Conservation (phyloP, 495 filamentous ascomycete genomes). For the Pyrenula aspistea region DNA sequence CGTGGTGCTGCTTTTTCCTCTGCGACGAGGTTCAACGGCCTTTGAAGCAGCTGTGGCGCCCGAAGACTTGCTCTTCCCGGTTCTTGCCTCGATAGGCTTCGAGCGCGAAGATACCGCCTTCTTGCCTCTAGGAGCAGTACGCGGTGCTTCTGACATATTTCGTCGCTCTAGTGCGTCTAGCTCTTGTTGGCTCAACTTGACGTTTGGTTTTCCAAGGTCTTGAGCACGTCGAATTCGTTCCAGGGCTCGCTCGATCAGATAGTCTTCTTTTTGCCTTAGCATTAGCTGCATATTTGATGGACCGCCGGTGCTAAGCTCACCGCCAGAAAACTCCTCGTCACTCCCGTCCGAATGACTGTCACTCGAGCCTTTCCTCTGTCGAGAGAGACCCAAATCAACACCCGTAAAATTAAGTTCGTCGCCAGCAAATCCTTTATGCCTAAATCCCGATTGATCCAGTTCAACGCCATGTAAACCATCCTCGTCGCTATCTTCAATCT, state of each 20-base stretch:
- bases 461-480: slow-evolving; percentile 47
- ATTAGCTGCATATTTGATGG: slow-evolving; percentile 30
- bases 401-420: slow-evolving; percentile 54
- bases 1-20: slow-evolving; percentile 6
- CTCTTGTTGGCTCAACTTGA: slow-evolving; percentile 62
- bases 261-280: slow-evolving; percentile 56
- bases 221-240: slow-evolving; percentile 66
- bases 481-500: slow-evolving; percentile 52
- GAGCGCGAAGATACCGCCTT: slow-evolving; percentile 8
- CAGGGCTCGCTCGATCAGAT: slow-evolving; percentile 59
- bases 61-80: slow-evolving; percentile 5
- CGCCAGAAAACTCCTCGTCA: slow-evolving; percentile 42
- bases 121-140: slow-evolving; percentile 12
- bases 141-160: slow-evolving; percentile 31
- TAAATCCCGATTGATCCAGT: slow-evolving; percentile 20
- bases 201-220: slow-evolving; percentile 58
- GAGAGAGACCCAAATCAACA: slow-evolving; percentile 34
- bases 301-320: slow-evolving; percentile 34
- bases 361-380: slow-evolving; percentile 33
- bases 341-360: slow-evolving; percentile 39
- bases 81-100: slow-evolving; percentile 7
- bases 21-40: slow-evolving; percentile 3
- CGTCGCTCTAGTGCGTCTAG: slow-evolving; percentile 64
- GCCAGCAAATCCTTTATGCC: slow-evolving; percentile 34
- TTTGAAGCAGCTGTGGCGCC: slow-evolving; percentile 7